These are phyloP conservation scores for Neonectria hederae DNA, from an alignment of 2,329 filamentous ascomycete genomes.

Conservation along the genomic window DNA sequence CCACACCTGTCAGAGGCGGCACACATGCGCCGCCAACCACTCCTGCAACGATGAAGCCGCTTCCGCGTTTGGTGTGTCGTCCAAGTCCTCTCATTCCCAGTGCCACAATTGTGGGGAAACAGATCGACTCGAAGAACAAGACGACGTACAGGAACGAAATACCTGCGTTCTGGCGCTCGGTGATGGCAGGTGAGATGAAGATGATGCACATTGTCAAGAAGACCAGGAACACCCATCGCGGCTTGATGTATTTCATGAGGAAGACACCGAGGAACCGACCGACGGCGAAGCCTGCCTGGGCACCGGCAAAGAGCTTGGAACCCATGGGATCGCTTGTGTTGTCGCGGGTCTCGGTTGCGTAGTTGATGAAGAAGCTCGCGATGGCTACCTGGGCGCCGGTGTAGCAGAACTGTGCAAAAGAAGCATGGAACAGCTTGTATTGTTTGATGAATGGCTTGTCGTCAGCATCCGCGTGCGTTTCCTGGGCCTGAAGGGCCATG, in stretches of 20 bases:
- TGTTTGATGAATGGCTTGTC: conserved; percentile 74
- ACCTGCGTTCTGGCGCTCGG: conserved; percentile 56
- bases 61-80: conserved; percentile 79
- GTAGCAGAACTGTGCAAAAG: conserved; percentile 82
- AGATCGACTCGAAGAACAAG: conserved; percentile 82
- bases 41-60: conserved; percentile 73
- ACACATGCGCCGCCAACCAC: conserved; percentile 79
- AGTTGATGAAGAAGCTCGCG: conserved; percentile 78
- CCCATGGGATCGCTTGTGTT: conserved; percentile 61
- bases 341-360: conserved; percentile 68
- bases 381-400: conserved; percentile 76
- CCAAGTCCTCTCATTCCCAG: conserved; percentile 80
- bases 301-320: conserved; percentile 76
- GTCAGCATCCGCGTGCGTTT: conserved; percentile 62
- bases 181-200: conserved; percentile 64
- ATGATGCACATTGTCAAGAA: conserved; percentile 73
- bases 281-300: conserved; percentile 76
- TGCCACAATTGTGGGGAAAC: conserved; percentile 84
- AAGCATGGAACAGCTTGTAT: conserved; percentile 79
- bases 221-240: conserved; percentile 72
- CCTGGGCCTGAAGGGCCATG: conserved; percentile 68
- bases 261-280: conserved; percentile 75
- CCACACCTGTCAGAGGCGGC: conserved; percentile 75
- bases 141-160: conserved; percentile 73
- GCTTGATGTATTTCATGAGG: conserved; percentile 73